These are phyloP conservation scores for Ammopiptanthus mongolicus DNA, from an alignment of 306 rosid genomes.

Conservation along the genomic window DNA sequence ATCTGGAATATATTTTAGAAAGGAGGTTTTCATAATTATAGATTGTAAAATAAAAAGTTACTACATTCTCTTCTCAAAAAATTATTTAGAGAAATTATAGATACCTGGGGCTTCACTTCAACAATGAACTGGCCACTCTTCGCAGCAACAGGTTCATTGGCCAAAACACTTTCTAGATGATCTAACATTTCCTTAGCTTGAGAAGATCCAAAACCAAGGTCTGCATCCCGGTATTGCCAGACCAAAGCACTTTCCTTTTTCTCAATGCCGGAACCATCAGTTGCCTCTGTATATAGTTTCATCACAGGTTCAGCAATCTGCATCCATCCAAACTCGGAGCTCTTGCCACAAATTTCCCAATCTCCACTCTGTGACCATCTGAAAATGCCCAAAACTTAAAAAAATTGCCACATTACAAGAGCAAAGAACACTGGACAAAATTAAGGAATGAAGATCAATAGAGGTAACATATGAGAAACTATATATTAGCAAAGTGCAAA, in stretches of 20 bases:
- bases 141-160: conserved; percentile 84
- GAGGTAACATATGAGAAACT: background rate
- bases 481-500: conserved; percentile 12
- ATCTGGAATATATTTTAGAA: background rate
- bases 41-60: background rate
- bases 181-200: conserved; percentile 85
- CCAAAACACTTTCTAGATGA: conserved; percentile 81
- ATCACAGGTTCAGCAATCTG: conserved; percentile 72
- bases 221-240: conserved; percentile 81
- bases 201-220: conserved; percentile 68
- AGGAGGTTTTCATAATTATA: background rate
- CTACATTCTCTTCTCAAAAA: background rate
- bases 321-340: conserved; percentile 73
- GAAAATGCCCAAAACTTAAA: conserved; percentile 7
- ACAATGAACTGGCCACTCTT: conserved; percentile 76
- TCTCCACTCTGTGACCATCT: conserved; percentile 56
- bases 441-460: background rate
- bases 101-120: conserved; percentile 84
- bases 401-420: background rate
- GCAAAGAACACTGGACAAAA: background rate
- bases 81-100: conserved; percentile 11
- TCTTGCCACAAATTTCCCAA: conserved; percentile 58
- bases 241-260: conserved; percentile 77
- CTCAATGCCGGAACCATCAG: conserved; percentile 77
- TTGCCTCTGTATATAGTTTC: conserved; percentile 72